Evolutionary conservation across 306 rosid genomes (phyloP), one percentile per base, ranked within the genome.

Genomic region (Trichosanthes truncata): DNA sequence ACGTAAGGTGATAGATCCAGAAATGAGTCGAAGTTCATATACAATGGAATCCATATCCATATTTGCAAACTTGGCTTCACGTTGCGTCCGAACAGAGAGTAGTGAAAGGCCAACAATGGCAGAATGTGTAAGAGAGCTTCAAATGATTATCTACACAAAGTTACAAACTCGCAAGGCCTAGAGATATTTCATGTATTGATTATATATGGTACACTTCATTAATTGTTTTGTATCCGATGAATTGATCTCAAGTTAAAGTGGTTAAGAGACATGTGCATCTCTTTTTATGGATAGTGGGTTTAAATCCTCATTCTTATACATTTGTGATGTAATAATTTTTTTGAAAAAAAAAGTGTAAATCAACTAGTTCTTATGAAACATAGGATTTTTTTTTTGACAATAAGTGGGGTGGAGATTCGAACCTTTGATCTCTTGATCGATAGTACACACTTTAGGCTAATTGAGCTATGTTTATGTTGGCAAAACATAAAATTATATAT

Each of bases 41-140:
- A 90, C 90, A 63, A 80, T 95, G 88, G 97, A 89, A 81, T 92
- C 98, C 60, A 82, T 90, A 78, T 84, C 81, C 83, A 90, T 90
- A 95, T 93, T 92, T 83, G 97, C 98, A 45, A 95, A 93, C 80
- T 84, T 95, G 72, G 98, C 97, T 82, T 95, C 98, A 48, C 83
- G 97, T 63, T 95, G 98, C 74, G 96, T 93, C 57, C 90, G 98
- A 62, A 66, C 80, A 5, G 96, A 93, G 40, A 91, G 98, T 84
- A 86, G 86, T 9, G 91, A 91, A 81, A 88, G 98, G 75, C 98
- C 98, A 55, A 82, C 97, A 61, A 87, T 93, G 96, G 87, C 86
- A 62, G 97, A 91, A 41, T 95, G 98, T 62, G 91, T 90, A 52
- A 83, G 85, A 77, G 94, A 95, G 86, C 89, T 95, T 57, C 97